Evolutionary conservation across 768 basidiomycete species (phyloP).

Genomic region (Jaapia argillacea): DNA sequence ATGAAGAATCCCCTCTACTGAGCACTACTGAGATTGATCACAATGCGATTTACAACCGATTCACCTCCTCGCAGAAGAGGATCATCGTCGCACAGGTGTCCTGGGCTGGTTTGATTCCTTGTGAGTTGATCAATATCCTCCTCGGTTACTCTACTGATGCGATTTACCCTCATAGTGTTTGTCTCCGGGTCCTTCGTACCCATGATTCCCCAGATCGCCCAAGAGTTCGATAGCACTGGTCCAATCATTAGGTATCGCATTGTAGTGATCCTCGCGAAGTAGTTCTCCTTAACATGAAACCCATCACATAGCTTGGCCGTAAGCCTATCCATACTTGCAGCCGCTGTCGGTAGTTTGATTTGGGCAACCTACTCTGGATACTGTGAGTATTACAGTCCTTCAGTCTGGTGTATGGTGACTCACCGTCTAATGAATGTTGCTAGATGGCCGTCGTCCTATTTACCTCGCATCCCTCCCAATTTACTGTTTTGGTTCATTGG

Average conservation of each 20-base stretch:
- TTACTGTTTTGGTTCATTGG: conserved; percentile 47
- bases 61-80: conserved; percentile 40
- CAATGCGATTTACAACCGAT: conserved; percentile 45
- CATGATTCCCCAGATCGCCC: conserved; percentile 63
- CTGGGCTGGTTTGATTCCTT: conserved; percentile 49
- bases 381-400: conserved; percentile 23
- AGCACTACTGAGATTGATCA: background rate
- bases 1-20: background rate
- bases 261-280: background rate
- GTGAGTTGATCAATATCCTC: conserved; percentile 27
- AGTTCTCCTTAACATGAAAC: background rate
- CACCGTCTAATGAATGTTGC: background rate
- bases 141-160: background rate
- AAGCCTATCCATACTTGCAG: conserved; percentile 37
- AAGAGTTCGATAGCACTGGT: conserved; percentile 48
- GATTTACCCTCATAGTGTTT: conserved; percentile 36
- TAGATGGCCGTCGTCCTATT: conserved; percentile 56
- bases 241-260: conserved; percentile 42
- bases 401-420: background rate
- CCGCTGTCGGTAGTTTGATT: conserved; percentile 34
- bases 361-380: conserved; percentile 44
- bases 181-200: conserved; percentile 64
- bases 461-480: conserved; percentile 54
- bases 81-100: conserved; percentile 48
- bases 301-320: conserved; percentile 30